phyloP scores from a whole-genome alignment of 805 yeast species.

The Nakazawaea wyomingensis region DNA sequence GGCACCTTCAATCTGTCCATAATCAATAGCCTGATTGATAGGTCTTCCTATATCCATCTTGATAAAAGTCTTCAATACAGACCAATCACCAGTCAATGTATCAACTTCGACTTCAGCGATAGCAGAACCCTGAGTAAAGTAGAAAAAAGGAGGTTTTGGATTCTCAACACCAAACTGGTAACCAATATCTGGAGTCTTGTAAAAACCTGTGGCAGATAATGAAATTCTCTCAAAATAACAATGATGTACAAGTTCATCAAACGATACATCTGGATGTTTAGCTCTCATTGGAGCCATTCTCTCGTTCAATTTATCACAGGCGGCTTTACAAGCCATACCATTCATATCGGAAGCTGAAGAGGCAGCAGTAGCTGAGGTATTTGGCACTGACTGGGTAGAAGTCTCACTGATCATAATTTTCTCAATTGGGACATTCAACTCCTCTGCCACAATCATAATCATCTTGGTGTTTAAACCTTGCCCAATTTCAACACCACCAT shows the following conservation, averaged over 20 bases:
- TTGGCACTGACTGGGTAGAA: conserved; percentile 41
- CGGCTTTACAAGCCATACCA: conserved; percentile 44
- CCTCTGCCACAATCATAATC: conserved; percentile 42
- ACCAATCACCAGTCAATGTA: conserved; percentile 44
- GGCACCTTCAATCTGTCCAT: conserved; percentile 48
- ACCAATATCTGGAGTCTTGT: conserved; percentile 46
- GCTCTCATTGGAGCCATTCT: conserved; percentile 34
- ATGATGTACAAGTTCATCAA: conserved; percentile 34
- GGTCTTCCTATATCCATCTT: conserved; percentile 47
- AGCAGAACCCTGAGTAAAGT: conserved; percentile 43
- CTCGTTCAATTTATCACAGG: conserved; percentile 39
- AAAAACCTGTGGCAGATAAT: conserved; percentile 43
- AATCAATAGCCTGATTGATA: conserved; percentile 42
- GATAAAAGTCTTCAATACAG: conserved; percentile 34
- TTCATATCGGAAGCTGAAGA: conserved; percentile 44
- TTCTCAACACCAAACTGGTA: conserved; percentile 34
- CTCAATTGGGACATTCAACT: conserved; percentile 34
- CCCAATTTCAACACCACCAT: conserved; percentile 48
- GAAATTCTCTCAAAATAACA: conserved; percentile 42
- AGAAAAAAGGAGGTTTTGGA: conserved; percentile 41
- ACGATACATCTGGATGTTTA: conserved; percentile 31
- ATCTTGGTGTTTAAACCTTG: conserved; percentile 45
- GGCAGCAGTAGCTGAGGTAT: conserved; percentile 45
- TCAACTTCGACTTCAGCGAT: conserved; percentile 39
- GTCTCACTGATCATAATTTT: conserved; percentile 40